phyloP scores from a whole-genome alignment of 495 filamentous ascomycete species.

The Amphirosellinia nigrospora region DNA sequence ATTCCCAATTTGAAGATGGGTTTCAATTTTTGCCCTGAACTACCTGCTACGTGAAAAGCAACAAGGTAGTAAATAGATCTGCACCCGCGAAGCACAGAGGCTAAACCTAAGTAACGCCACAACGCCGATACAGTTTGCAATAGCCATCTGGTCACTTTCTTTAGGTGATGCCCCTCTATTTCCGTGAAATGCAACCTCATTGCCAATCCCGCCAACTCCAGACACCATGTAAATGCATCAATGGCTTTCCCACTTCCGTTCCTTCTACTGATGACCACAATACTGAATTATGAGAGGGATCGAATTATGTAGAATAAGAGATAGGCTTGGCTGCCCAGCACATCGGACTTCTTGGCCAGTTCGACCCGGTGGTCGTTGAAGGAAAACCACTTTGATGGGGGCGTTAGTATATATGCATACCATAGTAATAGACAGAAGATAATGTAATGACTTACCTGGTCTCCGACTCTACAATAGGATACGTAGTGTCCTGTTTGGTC shows the following conservation, averaged over 20 bases:
- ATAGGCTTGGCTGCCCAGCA: conserved; percentile 82
- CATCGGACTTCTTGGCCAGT: conserved; percentile 75
- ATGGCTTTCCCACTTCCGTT: conserved; percentile 10
- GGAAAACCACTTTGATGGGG: conserved; percentile 71
- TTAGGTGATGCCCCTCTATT: conserved; percentile 33
- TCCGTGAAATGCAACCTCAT: conserved; percentile 27
- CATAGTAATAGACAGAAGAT: background rate
- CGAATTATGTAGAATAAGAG: conserved; percentile 84
- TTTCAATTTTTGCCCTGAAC: background rate
- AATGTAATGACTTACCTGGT: conserved; percentile 61
- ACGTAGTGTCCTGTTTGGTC: conserved; percentile 71
- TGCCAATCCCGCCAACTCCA: conserved; percentile 24
- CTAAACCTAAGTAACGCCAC: background rate
- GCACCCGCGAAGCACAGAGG: background rate
- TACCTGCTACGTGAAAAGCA: background rate
- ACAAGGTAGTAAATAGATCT: background rate
- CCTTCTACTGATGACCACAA: background rate
- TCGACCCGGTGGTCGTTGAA: conserved; percentile 94
- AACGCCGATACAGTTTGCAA: conserved; percentile 10
- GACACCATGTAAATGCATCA: conserved; percentile 39
- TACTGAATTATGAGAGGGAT: conserved; percentile 53
- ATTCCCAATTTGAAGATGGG: background rate
- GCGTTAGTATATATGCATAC: conserved; percentile 12
- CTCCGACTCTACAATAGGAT: conserved; percentile 79
- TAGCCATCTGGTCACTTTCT: background rate